These are phyloP conservation scores for Globisporangium alternatum DNA, from an alignment of 352 stramenopile species.

Conservation along the genomic window DNA sequence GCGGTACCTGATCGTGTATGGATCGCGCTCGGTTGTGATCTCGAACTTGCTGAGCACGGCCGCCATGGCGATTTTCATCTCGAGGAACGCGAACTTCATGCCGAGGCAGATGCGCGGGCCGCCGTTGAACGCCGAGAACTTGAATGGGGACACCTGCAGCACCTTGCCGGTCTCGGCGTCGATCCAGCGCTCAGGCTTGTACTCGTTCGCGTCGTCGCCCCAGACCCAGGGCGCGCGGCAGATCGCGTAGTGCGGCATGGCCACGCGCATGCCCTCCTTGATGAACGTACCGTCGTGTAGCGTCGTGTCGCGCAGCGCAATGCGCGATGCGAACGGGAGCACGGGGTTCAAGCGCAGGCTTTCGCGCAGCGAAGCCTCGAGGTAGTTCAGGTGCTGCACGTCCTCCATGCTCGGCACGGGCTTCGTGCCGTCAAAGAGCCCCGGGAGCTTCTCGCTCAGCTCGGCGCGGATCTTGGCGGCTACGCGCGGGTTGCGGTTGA, in stretches of 20 bases:
- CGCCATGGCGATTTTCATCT: slow-evolving; percentile 61
- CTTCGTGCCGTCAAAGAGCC: background rate
- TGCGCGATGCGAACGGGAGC: slow-evolving; percentile 52
- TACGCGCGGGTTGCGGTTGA: slow-evolving; percentile 55
- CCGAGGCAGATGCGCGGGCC: slow-evolving; percentile 68
- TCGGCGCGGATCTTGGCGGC: slow-evolving; percentile 25
- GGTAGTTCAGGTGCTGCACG: slow-evolving; percentile 35
- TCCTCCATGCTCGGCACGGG: slow-evolving; percentile 26
- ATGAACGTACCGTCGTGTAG: slow-evolving; percentile 71
- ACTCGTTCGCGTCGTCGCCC: slow-evolving; percentile 55
- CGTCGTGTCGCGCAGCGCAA: slow-evolving; percentile 45
- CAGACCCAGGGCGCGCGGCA: slow-evolving; percentile 54
- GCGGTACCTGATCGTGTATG: slow-evolving; percentile 38
- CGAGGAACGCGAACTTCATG: slow-evolving; percentile 58
- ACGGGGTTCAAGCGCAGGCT: slow-evolving; percentile 48
- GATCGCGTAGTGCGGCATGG: slow-evolving; percentile 65
- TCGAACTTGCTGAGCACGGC: slow-evolving; percentile 52
- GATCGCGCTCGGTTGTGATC: slow-evolving; percentile 29
- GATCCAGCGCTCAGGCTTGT: slow-evolving; percentile 71
- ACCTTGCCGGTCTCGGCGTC: slow-evolving; percentile 36
- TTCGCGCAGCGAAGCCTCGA: slow-evolving; percentile 46
- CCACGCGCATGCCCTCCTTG: slow-evolving; percentile 44
- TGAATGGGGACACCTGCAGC: slow-evolving; percentile 47
- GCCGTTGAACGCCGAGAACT: slow-evolving; percentile 65
- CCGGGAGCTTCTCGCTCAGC: slow-evolving; percentile 18